These are phyloP conservation scores for Nymphaea thermarum DNA, from an alignment of 164 flowering plant genomes.

Conservation along the genomic window DNA sequence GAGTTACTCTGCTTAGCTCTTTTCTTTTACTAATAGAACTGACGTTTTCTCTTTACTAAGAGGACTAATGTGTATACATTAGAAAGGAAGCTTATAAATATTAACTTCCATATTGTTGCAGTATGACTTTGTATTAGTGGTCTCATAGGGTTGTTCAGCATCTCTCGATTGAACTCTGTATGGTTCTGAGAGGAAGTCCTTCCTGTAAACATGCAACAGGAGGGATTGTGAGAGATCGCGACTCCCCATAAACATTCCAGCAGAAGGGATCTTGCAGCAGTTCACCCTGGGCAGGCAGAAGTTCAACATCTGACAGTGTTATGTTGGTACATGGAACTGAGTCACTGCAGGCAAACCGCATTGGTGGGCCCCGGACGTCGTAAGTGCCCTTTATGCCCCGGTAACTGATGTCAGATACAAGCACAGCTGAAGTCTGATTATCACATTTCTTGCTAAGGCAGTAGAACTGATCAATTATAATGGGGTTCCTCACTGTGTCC, in stretches of 20 bases:
- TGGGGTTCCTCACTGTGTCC: slow-evolving; percentile 73
- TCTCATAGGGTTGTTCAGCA: slow-evolving; percentile 18
- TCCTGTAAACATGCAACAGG: slow-evolving; percentile 60
- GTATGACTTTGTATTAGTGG: not conserved
- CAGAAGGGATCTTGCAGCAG: slow-evolving; percentile 41
- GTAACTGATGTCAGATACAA: slow-evolving; percentile 39
- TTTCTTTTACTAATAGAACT: not conserved
- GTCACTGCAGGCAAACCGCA: slow-evolving; percentile 74
- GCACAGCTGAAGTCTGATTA: slow-evolving; percentile 68
- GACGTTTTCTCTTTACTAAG: slow-evolving; percentile 1
- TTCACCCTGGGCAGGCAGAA: slow-evolving; percentile 48
- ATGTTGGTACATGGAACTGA: slow-evolving; percentile 67
- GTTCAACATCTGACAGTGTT: slow-evolving; percentile 45
- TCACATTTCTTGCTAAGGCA: slow-evolving; percentile 50
- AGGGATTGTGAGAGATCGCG: slow-evolving; percentile 44
- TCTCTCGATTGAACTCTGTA: slow-evolving; percentile 10
- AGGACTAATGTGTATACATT: no score
- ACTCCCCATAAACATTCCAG: slow-evolving; percentile 77
- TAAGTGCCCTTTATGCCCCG: slow-evolving; percentile 61
- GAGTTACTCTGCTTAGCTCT: no score
- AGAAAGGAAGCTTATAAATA: no score
- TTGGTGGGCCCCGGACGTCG: slow-evolving; percentile 54
- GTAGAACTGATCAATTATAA: slow-evolving; percentile 75
- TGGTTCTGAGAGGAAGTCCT: slow-evolving; percentile 23
- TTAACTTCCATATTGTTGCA: not conserved